These are phyloP conservation scores for Leishmania gerbilli DNA, from an alignment of 208 protist species.

Conservation along the genomic window DNA sequence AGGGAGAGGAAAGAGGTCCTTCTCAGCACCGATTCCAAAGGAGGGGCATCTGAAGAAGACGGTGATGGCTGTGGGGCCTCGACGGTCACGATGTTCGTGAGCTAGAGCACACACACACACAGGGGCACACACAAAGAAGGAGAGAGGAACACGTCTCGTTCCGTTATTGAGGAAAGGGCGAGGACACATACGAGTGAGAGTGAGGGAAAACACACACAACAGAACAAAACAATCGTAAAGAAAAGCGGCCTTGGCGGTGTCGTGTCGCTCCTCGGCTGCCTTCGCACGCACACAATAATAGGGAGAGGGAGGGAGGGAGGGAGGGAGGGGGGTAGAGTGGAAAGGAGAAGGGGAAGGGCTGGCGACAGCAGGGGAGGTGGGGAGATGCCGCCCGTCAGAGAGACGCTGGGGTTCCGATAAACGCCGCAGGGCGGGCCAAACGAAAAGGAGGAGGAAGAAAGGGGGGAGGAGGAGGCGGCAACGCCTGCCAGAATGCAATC, in stretches of 20 bases:
- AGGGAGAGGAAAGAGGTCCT: neutral
- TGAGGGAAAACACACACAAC: slow-evolving; percentile 6
- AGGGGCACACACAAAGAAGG: neutral
- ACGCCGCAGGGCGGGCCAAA: slow-evolving; percentile 7
- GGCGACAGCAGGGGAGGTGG: neutral
- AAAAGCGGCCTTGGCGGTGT: neutral
- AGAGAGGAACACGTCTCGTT: neutral
- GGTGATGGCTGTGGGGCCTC: neutral
- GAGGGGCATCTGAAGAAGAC: neutral
- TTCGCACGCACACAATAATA: neutral
- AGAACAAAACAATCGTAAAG: neutral
- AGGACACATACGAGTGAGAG: slow-evolving; percentile 22
- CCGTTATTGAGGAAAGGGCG: slow-evolving; percentile 10
- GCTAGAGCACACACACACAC: neutral
- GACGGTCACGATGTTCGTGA: neutral
- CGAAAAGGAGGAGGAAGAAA: slow-evolving; percentile 25
- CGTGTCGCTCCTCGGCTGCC: neutral
- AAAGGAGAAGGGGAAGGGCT: neutral
- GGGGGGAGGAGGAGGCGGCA: slow-evolving; percentile 12
- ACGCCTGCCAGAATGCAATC: neutral
- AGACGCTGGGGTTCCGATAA: neutral
- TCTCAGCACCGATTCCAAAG: neutral
- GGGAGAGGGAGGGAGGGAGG: neutral
- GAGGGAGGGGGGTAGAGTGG: too few species aligned
- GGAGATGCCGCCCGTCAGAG: neutral